phyloP scores from a whole-genome alignment of 768 basidiomycete genomes.

The Sporobolomyces phaffii region DNA sequence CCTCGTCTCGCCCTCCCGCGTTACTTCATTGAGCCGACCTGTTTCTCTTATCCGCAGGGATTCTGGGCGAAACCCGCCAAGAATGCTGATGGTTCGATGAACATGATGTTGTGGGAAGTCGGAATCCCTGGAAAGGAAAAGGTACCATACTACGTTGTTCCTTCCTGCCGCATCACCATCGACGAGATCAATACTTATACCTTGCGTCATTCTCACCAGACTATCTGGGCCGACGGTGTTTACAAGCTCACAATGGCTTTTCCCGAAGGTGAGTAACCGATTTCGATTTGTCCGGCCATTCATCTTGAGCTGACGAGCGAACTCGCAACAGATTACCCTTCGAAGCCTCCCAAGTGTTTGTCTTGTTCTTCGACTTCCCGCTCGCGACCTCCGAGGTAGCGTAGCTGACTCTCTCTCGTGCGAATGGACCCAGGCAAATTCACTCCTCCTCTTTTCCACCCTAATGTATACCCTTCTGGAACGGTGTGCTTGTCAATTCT shows the following conservation, averaged over 20 bases:
- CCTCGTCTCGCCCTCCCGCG: not conserved
- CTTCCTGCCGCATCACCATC: too few relatives aligned
- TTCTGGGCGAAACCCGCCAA: slow-evolving; percentile 95
- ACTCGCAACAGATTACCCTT: slow-evolving; percentile 91
- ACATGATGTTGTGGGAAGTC: slow-evolving; percentile 96
- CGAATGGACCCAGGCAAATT: not conserved
- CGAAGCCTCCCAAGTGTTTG: slow-evolving; percentile 86
- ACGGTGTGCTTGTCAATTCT: slow-evolving; percentile 96
- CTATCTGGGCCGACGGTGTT: slow-evolving; percentile 92
- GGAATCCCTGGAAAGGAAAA: slow-evolving; percentile 89
- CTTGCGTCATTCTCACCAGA: too few relatives aligned
- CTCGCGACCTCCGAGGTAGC: too few relatives aligned
- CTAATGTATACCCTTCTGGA: slow-evolving; percentile 97
- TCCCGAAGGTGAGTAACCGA: slow-evolving; percentile 85
- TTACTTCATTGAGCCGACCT: too few relatives aligned
- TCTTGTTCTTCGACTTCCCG: slow-evolving; percentile 33
- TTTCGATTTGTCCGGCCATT: too few relatives aligned
- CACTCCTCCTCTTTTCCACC: slow-evolving; percentile 88
- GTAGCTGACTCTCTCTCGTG: not conserved
- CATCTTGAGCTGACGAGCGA: too few relatives aligned
- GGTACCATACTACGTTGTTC: slow-evolving; percentile 66
- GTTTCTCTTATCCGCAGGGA: too few relatives aligned
- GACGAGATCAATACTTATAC: not conserved
- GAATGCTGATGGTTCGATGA: slow-evolving; percentile 83
- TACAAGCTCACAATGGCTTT: slow-evolving; percentile 91